Evolutionary conservation across 768 basidiomycete genomes (phyloP).

Genomic region (Tricholomella constricta): DNA sequence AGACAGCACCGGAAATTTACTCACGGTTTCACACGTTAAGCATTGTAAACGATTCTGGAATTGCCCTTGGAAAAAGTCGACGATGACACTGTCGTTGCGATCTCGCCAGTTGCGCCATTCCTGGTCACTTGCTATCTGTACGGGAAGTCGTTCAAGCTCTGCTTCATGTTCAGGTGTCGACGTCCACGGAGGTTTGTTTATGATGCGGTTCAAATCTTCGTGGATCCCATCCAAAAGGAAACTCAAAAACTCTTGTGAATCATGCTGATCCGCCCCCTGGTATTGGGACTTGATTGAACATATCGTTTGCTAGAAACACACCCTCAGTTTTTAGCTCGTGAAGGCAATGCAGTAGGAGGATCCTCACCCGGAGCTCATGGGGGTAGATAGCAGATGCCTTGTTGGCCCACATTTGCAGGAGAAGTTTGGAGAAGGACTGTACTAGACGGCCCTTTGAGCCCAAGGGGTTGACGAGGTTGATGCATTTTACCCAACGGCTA

Average conservation of each 20-base stretch:
- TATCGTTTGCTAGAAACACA: constrained; percentile 35
- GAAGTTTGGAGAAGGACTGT: constrained; percentile 76
- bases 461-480: constrained; percentile 84
- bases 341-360: background rate
- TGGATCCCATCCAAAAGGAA: constrained; percentile 93
- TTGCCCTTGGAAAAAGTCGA: constrained; percentile 98
- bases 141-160: constrained; percentile 83
- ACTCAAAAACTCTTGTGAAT: constrained; percentile 95
- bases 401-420: constrained; percentile 87
- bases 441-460: constrained; percentile 88
- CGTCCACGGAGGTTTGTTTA: constrained; percentile 65
- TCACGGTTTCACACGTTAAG: constrained; percentile 84
- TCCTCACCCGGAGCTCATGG: constrained; percentile 76
- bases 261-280: constrained; percentile 88
- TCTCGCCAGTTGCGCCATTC: constrained; percentile 92
- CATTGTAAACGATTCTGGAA: constrained; percentile 90
- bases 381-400: constrained; percentile 84
- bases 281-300: constrained; percentile 70
- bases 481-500: constrained; percentile 76
- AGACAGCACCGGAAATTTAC: constrained; percentile 15
- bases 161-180: constrained; percentile 81
- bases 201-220: constrained; percentile 83
- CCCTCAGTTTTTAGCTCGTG: background rate
- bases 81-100: constrained; percentile 91
- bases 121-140: constrained; percentile 85